These are phyloP conservation scores for Globisporangium okanoganense DNA, from an alignment of 352 stramenopile genomes.

Conservation along the genomic window DNA sequence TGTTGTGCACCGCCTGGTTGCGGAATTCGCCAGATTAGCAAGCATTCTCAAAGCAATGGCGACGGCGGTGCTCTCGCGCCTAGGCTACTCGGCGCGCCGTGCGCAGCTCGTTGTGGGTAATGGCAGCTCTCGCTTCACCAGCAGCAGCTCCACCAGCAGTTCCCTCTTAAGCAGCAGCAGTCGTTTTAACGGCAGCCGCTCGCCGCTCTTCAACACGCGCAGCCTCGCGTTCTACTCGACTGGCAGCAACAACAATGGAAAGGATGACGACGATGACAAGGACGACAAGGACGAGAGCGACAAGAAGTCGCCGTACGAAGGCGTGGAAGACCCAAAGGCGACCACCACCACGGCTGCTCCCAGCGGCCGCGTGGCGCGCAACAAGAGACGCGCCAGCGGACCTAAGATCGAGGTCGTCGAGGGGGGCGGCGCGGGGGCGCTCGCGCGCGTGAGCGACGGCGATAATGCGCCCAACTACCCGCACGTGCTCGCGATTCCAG, in stretches of 20 bases:
- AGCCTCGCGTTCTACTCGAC: conserved; percentile 24
- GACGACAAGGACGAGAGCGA: not conserved
- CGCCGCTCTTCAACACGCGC: conserved; percentile 4
- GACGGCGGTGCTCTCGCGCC: conserved; percentile 31
- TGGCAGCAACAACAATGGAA: conserved; percentile 17
- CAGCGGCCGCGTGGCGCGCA: not conserved
- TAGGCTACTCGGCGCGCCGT: conserved; percentile 20
- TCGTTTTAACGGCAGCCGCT: not conserved
- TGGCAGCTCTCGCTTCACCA: too few species aligned
- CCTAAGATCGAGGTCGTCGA: conserved; percentile 58
- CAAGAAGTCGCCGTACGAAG: conserved; percentile 21
- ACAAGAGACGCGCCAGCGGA: not conserved
- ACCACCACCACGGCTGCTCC: too few species aligned
- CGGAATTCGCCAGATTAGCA: not conserved
- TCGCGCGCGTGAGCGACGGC: conserved; percentile 61
- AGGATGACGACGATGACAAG: conserved; percentile 14
- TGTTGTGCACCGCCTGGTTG: not conserved
- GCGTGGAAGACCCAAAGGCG: not conserved
- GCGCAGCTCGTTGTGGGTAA: conserved; percentile 9
- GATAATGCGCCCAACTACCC: conserved; percentile 65
- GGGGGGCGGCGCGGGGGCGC: conserved; percentile 17
- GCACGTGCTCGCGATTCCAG: conserved; percentile 76
- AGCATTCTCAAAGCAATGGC: conserved; percentile 22
- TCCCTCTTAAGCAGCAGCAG: not conserved
- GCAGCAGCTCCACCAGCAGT: not conserved